Evolutionary conservation across 768 basidiomycete species (phyloP).

Genomic region (Auricularia cornea): DNA sequence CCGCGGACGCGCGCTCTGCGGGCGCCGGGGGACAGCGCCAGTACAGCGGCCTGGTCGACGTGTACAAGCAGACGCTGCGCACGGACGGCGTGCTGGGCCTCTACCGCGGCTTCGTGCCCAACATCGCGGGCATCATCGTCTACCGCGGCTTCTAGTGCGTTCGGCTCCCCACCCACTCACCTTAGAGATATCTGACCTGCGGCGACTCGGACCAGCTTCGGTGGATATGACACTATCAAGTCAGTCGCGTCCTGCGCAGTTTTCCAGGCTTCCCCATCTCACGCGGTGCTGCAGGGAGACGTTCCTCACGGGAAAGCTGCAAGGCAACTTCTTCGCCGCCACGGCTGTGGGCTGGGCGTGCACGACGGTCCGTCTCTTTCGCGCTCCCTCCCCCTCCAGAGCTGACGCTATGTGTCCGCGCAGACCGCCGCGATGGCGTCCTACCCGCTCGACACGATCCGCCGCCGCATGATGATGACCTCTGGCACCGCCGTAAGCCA

Average conservation of each 20-base stretch:
- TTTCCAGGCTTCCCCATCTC: not conserved
- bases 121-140: slow-evolving; percentile 33
- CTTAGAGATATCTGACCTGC: not conserved
- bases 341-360: slow-evolving; percentile 35
- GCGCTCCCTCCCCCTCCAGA: too few species aligned
- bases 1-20: slow-evolving; percentile 32
- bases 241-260: not conserved
- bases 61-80: slow-evolving; percentile 35
- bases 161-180: not conserved
- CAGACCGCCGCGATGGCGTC: slow-evolving; percentile 31
- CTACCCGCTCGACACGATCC: slow-evolving; percentile 39
- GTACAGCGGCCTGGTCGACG: slow-evolving; percentile 33
- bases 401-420: not conserved
- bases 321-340: slow-evolving; percentile 33
- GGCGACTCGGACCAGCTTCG: too few species aligned
- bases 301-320: slow-evolving; percentile 29
- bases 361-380: slow-evolving; percentile 32
- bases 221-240: slow-evolving; percentile 34
- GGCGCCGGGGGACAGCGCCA: slow-evolving; percentile 33
- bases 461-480: slow-evolving; percentile 43
- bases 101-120: slow-evolving; percentile 36
- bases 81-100: slow-evolving; percentile 34
- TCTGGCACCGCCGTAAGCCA: slow-evolving; percentile 26
- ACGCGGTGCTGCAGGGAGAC: slow-evolving; percentile 25
- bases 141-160: slow-evolving; percentile 38